A percentile compares a stretch with the other conserved stretches of the same genome.
phyloP scores from a whole-genome alignment of 176 grass and related monocot genomes.

The Areca catechu region DNA sequence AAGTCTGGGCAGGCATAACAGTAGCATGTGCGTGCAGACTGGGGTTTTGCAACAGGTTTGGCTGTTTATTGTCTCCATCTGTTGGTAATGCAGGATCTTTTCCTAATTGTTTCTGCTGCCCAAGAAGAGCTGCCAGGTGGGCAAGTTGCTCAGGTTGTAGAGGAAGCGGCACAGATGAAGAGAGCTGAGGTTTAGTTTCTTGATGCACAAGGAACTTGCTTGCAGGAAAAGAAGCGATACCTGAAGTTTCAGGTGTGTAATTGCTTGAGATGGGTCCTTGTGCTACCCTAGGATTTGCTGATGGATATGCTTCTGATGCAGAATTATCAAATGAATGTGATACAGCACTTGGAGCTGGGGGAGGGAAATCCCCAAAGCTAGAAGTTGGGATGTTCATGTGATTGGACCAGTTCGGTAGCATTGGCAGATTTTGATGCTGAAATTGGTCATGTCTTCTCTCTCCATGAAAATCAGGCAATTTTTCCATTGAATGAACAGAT shows the following conservation, averaged over 20 bases:
- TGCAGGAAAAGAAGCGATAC: constrained; percentile 14
- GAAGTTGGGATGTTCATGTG: constrained; percentile 26
- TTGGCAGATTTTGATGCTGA: constrained; percentile 21
- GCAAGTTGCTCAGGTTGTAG: constrained; percentile 54
- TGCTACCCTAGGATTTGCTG: constrained; percentile 19
- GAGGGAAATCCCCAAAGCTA: constrained; percentile 23
- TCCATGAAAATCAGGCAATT: constrained; percentile 13
- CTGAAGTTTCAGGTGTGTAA: constrained; percentile 34
- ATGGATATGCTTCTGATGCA: constrained; percentile 12
- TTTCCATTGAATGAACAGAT: constrained; percentile 29
- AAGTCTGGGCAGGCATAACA: constrained; percentile 19
- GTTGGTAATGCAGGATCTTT: constrained; percentile 25
- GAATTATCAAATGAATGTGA: constrained; percentile 20
- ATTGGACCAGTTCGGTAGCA: constrained; percentile 29
- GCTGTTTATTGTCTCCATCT: constrained; percentile 30
- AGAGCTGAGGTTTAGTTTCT: constrained; percentile 24
- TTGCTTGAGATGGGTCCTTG: constrained; percentile 28
- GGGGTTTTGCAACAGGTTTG: constrained; percentile 25
- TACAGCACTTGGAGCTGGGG: constrained; percentile 8
- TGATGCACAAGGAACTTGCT: constrained; percentile 22
- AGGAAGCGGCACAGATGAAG: constrained; percentile 36
- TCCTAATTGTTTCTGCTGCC: constrained; percentile 46
- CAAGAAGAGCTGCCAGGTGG: constrained; percentile 43
- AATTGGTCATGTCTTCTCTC: constrained; percentile 24
- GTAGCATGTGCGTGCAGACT: constrained; percentile 29